Conservation (phyloP, 805 yeast species). For the Kluyveromyces aestuarii region DNA sequence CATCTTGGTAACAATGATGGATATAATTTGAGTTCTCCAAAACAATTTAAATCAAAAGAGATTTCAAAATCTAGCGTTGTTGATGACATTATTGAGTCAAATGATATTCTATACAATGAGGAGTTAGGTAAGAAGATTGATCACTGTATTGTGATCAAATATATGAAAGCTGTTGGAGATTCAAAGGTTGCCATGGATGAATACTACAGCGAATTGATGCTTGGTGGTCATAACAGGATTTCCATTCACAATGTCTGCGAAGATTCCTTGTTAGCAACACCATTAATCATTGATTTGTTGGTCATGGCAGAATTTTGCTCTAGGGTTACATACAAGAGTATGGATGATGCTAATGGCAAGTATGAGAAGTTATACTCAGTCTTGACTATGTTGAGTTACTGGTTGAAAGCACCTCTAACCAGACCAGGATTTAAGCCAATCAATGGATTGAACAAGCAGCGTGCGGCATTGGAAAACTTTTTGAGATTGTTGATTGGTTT, state of each 20-base stretch:
- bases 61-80: slow-evolving; percentile 88
- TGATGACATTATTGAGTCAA: slow-evolving; percentile 88
- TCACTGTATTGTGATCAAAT: slow-evolving; percentile 92
- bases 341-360: slow-evolving; percentile 34
- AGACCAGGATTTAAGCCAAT: slow-evolving; percentile 86
- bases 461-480: slow-evolving; percentile 85
- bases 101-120: slow-evolving; percentile 73
- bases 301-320: slow-evolving; percentile 85
- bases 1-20: slow-evolving; percentile 97
- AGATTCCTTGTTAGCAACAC: slow-evolving; percentile 90
- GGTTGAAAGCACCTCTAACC: slow-evolving; percentile 95
- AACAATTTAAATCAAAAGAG: slow-evolving; percentile 92
- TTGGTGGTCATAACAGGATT: slow-evolving; percentile 94
- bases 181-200: slow-evolving; percentile 98
- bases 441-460: slow-evolving; percentile 91
- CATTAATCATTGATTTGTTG: slow-evolving; percentile 84
- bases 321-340: slow-evolving; percentile 70
- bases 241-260: slow-evolving; percentile 94
- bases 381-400: slow-evolving; percentile 77
- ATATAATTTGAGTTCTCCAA: slow-evolving; percentile 79
- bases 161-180: slow-evolving; percentile 90
- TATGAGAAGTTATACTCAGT: slow-evolving; percentile 74
- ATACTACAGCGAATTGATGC: slow-evolving; percentile 92
- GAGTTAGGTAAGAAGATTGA: slow-evolving; percentile 72
- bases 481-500: slow-evolving; percentile 84